Conservation (phyloP, 768 basidiomycete species). For the Tricholoma matsutake region DNA sequence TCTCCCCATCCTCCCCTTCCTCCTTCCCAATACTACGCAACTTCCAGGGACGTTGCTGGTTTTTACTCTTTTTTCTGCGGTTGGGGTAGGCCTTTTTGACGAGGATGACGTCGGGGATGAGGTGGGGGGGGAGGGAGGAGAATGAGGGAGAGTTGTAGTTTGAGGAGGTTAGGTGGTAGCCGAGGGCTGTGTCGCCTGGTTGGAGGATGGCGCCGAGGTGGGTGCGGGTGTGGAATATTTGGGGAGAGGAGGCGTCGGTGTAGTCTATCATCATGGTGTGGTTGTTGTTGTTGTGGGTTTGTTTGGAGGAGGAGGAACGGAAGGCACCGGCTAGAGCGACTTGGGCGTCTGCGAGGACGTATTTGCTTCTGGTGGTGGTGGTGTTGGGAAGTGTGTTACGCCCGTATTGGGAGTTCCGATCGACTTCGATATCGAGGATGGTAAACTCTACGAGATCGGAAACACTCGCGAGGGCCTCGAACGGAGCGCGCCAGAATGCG, state of each 20-base stretch:
- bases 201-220: slow-evolving; percentile 90
- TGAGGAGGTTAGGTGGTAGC: slow-evolving; percentile 82
- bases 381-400: not conserved
- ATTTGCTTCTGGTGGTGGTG: slow-evolving; percentile 59
- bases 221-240: slow-evolving; percentile 93
- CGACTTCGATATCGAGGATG: slow-evolving; percentile 89
- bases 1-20: slow-evolving; percentile 82
- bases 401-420: slow-evolving; percentile 32
- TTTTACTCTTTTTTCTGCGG: slow-evolving; percentile 82
- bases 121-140: slow-evolving; percentile 56
- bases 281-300: slow-evolving; percentile 32
- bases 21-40: slow-evolving; percentile 92
- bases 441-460: slow-evolving; percentile 93
- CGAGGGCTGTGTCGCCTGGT: slow-evolving; percentile 91
- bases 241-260: slow-evolving; percentile 56
- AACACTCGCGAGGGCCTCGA: slow-evolving; percentile 77
- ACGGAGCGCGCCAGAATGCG: slow-evolving; percentile 90
- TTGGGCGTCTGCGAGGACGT: slow-evolving; percentile 78
- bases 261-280: slow-evolving; percentile 49
- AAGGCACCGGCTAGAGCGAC: slow-evolving; percentile 84
- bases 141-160: slow-evolving; percentile 95
- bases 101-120: slow-evolving; percentile 88
- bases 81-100: slow-evolving; percentile 96
- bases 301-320: slow-evolving; percentile 41
- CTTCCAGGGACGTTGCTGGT: slow-evolving; percentile 62